Conservation (phyloP, 257 asterid genomes). For the Nicotiana tabacum region DNA sequence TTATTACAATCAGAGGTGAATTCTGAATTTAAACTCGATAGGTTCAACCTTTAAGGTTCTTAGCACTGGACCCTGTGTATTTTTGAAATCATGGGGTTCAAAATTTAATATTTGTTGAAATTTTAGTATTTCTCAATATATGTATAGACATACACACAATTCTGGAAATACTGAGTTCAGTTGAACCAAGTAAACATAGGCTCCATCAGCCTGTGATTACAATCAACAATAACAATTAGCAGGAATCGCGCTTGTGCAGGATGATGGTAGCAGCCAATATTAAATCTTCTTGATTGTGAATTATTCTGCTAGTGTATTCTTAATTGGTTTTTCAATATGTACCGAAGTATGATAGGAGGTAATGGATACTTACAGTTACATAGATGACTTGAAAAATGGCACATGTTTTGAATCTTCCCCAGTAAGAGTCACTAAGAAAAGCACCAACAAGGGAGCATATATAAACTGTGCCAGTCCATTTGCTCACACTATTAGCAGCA, state of each 20-base stretch:
- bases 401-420: constrained; percentile 94
- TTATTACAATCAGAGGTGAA: neutral
- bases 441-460: constrained; percentile 96
- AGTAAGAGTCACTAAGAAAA: constrained; percentile 86
- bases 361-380: constrained; percentile 49
- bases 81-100: no score
- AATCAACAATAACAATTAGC: neutral
- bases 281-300: neutral
- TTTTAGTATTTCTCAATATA: no score
- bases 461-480: constrained; percentile 96
- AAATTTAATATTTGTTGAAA: no score
- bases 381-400: constrained; percentile 82
- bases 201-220: no score
- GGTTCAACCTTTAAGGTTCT: no score
- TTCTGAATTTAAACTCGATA: no score
- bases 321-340: neutral
- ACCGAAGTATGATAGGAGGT: neutral
- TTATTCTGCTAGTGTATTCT: neutral
- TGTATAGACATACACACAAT: no score
- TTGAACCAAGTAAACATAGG: no score
- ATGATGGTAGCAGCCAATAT: neutral
- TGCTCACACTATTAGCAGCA: constrained; percentile 92
- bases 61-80: no score
- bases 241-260: neutral
- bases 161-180: no score